Evolutionary conservation across 495 filamentous ascomycete species (phyloP), one percentile per base, ranked within the genome.

Genomic region (Penicillium nucicola): DNA sequence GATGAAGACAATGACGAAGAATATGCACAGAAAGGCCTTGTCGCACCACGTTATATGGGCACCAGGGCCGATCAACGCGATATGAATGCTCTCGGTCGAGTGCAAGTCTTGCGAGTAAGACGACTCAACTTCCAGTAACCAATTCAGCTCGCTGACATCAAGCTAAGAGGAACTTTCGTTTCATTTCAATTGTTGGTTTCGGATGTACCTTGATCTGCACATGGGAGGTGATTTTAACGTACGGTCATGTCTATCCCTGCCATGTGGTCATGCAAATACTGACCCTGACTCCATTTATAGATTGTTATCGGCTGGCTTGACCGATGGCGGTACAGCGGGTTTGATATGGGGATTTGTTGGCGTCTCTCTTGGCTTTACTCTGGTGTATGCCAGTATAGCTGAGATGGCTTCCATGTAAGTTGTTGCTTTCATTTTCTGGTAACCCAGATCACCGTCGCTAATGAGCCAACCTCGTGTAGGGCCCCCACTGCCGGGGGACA

Each of bases 341-440:
- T 57, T 84, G 7, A 78, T 84, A 53, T 84, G 77, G 77, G 73
- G 71, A 1, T 83, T 80, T 43, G 61, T 82, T 33, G 63, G 71
- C 25, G 76, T 75, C 17, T 64, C 73, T 1, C 36, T 66, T 0
- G 78, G 77, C 14, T 79, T 77, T 40, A 45, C 66, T 10, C 68
- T 76, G 12, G 74, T 83, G 14, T 76, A 78, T 46, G 67, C 74
- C 8, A 77, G 70, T 38, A 66, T 84, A 36, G 72, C 76, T 1
- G 79, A 81, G 50, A 81, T 83, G 77, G 79, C 75, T 14, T 79
- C 74, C 2, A 83, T 84, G 78, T 77, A 58, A 37, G 68, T 56
- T 53, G 3, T 18, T n/a, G 5, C 9, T 13, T n/a, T 10, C 0
- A 2, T 4, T 11, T 30, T 41, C 9, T 35, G 20, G 1, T 8